Evolutionary conservation across 1,284 basidiomycete species (phyloP).

Genomic region (Ustilago cynodontis): DNA sequence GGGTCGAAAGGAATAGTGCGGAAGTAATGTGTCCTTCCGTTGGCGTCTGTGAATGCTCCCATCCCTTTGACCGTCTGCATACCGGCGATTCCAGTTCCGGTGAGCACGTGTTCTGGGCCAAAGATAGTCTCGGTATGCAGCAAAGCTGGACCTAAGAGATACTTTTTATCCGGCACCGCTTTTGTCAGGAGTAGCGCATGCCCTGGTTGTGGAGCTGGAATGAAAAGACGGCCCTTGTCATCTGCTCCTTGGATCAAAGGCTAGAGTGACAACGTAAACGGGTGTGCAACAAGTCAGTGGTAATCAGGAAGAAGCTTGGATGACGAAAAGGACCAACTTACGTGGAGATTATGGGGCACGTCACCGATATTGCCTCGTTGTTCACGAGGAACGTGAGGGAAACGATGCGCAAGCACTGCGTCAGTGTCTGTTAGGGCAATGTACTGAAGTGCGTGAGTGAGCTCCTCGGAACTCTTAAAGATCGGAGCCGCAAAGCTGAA

Average conservation of each 20-base stretch:
- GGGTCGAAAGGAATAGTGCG: conserved; percentile 3
- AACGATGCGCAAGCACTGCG: background rate
- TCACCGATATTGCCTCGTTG: conserved; percentile 3
- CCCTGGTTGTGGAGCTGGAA: background rate
- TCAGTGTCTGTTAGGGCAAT: background rate
- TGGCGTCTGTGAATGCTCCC: background rate
- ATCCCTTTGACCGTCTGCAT: background rate
- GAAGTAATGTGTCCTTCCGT: conserved; percentile 1
- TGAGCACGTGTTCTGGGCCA: background rate
- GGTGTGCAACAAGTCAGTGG: background rate
- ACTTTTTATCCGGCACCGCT: background rate
- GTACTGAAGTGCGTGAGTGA: background rate
- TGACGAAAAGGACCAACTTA: background rate
- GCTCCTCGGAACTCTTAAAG: no score
- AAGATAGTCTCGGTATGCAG: background rate
- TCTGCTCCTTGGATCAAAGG: conserved; percentile 8
- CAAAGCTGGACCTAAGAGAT: background rate
- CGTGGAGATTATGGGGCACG: background rate
- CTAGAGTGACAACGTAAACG: background rate
- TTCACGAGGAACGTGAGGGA: background rate
- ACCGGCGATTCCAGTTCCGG: background rate
- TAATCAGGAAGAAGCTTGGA: background rate
- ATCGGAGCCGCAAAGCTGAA: no score
- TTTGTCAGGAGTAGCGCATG: conserved; percentile 7
- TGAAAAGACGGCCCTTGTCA: background rate